Conservation (phyloP, 2,329 filamentous ascomycete species). For the Rasamsonia emersonii region DNA sequence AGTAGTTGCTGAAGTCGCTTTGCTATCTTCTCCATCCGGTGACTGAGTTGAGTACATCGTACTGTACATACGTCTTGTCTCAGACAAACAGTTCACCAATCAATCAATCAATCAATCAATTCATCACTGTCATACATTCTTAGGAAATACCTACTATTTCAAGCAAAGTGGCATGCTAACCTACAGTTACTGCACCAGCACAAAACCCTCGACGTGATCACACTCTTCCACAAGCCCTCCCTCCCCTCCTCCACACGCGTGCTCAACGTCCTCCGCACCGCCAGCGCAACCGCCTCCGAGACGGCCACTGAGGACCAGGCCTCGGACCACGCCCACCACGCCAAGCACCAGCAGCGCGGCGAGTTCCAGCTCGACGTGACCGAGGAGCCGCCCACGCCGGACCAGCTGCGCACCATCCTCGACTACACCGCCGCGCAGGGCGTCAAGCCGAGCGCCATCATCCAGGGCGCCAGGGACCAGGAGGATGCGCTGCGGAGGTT, state of each 20-base stretch:
- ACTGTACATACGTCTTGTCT: too few relatives aligned
- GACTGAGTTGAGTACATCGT: too few relatives aligned
- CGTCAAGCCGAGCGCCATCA: constrained; percentile 58
- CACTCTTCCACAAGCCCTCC: constrained; percentile 84
- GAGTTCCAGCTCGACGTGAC: constrained; percentile 84
- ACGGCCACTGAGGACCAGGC: constrained; percentile 68
- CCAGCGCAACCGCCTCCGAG: constrained; percentile 59
- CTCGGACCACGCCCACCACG: constrained; percentile 55
- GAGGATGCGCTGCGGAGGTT: constrained; percentile 74
- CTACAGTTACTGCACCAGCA: too few relatives aligned
- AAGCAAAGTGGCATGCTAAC: too few relatives aligned
- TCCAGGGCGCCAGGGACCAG: constrained; percentile 65
- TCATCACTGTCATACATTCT: too few relatives aligned
- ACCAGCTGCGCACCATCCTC: constrained; percentile 75
- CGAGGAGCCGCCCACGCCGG: constrained; percentile 67
- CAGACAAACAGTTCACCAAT: too few relatives aligned
- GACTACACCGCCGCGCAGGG: constrained; percentile 61
- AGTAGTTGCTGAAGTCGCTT: too few relatives aligned
- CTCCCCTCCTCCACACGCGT: constrained; percentile 64
- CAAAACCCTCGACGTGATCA: constrained; percentile 83
- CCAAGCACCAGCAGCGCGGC: constrained; percentile 45
- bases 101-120: not conserved
- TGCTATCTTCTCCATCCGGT: too few relatives aligned
- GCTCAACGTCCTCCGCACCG: constrained; percentile 70
- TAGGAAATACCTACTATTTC: constrained; percentile 1